Base-by-base conservation (phyloP, 176 grass and related monocot species). In the Cenchrus purpureus region DNA sequence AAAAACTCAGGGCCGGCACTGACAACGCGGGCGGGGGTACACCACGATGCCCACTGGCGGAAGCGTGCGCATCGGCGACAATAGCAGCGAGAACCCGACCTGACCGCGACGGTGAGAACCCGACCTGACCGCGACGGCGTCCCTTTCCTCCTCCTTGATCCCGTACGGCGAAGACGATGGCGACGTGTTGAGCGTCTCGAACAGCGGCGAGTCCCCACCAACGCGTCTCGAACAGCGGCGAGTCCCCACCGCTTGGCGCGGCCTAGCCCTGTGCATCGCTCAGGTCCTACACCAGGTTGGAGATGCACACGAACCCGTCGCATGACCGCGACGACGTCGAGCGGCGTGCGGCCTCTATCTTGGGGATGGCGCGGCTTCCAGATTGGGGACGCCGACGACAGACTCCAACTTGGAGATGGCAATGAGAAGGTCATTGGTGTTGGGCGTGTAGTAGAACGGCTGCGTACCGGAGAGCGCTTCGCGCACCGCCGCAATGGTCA, bases 231-330 rank as follows among this genome's bases (percentile, higher is more conserved):
- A 89, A 85, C 10, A 82, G 62, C 25, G 84, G 58, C 52, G 80
- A 79, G 60, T 74, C 77, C 25, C 54, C 10, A 1, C 52, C 74
- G 22, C 0, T 49, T 7, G 28, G 0, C 54, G 20, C n/a, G 10
- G 79, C 25, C 4, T 50, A 19, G 5, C 12, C 1, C 74, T 44
- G 61, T 2, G 7, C 20, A 69, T 42, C 55, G n/a, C 82, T 61
- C 9, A 63, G 62, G 52, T 91, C 80, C 70, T 91, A 91, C 85
- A 91, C 85, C 16, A 76, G 89, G 80, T 91, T 91, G 85, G 89
- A 87, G 80, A 91, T 91, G 81, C 55, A 87, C 80, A 91, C 13
- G 69, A 87, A 80, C 22, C 76, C 52, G 22, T 87, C 81, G 70
- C 75, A 68, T 1, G 46, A 13, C 2, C 19, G 60, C 29, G 77